phyloP scores from a whole-genome alignment of 2,329 filamentous ascomycete genomes.

The Metarhizium anisopliae region DNA sequence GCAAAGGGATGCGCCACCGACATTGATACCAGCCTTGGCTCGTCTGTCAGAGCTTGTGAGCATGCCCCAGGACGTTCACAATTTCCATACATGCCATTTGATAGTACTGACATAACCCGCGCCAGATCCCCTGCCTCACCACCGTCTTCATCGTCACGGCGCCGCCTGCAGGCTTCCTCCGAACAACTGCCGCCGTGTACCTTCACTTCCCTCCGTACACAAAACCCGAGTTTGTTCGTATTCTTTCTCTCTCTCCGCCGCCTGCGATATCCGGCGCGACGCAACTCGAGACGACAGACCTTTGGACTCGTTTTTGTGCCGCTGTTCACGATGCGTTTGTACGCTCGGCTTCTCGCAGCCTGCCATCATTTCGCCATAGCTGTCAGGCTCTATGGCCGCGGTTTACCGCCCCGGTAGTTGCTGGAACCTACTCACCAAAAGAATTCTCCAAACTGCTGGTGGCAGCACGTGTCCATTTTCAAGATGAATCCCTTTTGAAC shows the following conservation, averaged over 20 bases:
- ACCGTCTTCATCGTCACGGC: slow-evolving; percentile 69
- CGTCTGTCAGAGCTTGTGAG: slow-evolving; percentile 72
- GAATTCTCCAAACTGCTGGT: slow-evolving; percentile 82
- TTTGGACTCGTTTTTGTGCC: slow-evolving; percentile 73
- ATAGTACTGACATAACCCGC: background rate
- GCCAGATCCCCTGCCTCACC: slow-evolving; percentile 68
- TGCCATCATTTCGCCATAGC: slow-evolving; percentile 61
- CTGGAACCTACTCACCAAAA: slow-evolving; percentile 63
- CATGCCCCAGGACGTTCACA: background rate
- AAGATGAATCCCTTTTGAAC: slow-evolving; percentile 61
- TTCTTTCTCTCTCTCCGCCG: slow-evolving; percentile 52
- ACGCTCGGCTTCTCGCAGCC: slow-evolving; percentile 69
- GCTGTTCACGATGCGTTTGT: slow-evolving; percentile 83
- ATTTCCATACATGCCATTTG: background rate
- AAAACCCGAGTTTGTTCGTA: slow-evolving; percentile 68
- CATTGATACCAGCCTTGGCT: slow-evolving; percentile 71
- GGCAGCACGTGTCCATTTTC: slow-evolving; percentile 58
- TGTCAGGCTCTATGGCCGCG: slow-evolving; percentile 73
- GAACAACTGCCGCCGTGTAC: slow-evolving; percentile 61
- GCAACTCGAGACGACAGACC: slow-evolving; percentile 48
- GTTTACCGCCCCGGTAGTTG: slow-evolving; percentile 70
- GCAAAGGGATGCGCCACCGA: slow-evolving; percentile 71
- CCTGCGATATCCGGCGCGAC: slow-evolving; percentile 39
- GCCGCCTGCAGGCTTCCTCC: slow-evolving; percentile 60
- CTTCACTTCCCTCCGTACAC: slow-evolving; percentile 79